Percentiles rank a stretch among this genome's conserved stretches.
phyloP scores from a whole-genome alignment of 768 basidiomycete species.

The Leccinum olivaceopallidum region DNA sequence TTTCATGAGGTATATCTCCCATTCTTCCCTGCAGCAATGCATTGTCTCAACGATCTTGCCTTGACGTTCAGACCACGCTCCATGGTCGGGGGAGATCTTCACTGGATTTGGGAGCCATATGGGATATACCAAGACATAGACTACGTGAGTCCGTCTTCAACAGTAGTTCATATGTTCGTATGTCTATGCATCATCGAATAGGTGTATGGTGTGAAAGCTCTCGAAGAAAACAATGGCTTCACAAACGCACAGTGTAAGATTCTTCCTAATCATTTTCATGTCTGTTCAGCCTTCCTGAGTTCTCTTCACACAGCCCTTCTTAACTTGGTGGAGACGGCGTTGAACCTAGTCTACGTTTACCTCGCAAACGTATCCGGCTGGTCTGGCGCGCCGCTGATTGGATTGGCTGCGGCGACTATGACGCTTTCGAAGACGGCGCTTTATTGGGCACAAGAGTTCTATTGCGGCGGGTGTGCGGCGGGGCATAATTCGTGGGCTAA shows the following conservation, averaged over 20 bases:
- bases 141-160: conserved; percentile 31
- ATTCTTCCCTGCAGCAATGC: too few species aligned
- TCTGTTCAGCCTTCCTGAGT: not conserved
- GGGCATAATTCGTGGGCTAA: conserved; percentile 67
- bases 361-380: conserved; percentile 61
- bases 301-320: conserved; percentile 53
- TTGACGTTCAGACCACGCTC: conserved; percentile 67
- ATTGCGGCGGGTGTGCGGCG: conserved; percentile 66
- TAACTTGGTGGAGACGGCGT: conserved; percentile 75
- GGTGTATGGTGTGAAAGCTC: conserved; percentile 73
- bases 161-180: conserved; percentile 21
- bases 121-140: conserved; percentile 70
- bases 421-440: conserved; percentile 84
- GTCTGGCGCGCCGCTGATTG: conserved; percentile 71
- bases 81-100: conserved; percentile 83
- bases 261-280: not conserved
- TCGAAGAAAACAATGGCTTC: conserved; percentile 73
- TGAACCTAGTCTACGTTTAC: conserved; percentile 78
- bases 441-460: conserved; percentile 83
- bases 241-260: conserved; percentile 79
- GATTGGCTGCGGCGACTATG: conserved; percentile 72
- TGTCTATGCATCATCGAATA: conserved; percentile 37
- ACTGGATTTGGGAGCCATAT: conserved; percentile 92
- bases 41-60: not conserved
- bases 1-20: conserved; percentile 58